Base-by-base conservation (phyloP, 2,329 filamentous ascomycete genomes). In the Scedosporium aurantiacum region DNA sequence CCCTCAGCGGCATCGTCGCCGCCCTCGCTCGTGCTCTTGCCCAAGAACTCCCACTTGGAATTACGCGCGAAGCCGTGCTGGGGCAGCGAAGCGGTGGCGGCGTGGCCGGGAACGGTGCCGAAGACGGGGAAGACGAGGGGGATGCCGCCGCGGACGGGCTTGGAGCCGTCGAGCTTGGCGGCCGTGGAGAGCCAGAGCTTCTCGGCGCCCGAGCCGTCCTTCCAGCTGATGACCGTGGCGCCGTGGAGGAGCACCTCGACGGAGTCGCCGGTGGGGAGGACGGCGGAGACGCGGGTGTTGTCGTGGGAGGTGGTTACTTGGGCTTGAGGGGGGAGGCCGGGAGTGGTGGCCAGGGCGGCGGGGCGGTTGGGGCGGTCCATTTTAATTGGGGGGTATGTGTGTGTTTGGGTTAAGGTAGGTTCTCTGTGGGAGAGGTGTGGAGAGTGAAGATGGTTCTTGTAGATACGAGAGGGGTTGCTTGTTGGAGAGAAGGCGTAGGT, bases 121-220 rank as follows among this genome's bases (percentile, higher is more conserved):
- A 99, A 99, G 71, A 96, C 92, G 7, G 93, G 93, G 71, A 97
- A 97, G 41, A 97, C 91, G 59, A 97, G 77, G 4, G 93, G 93
- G 67, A 97, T 90, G 14, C 93, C 93, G 62, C 94, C 94, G 65
- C 94, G 83, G 60, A 97, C 92, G 25, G 93, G 82, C 79, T 96
- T 96, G 67, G 82, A 87, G 60, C 94, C 93, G 71, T 97, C 92
- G 62, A 96, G 79, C 69, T 84, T 84, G 54, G 92, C 89, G 62
- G 81, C 85, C 64, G 91, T 84, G 75, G 89, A 94, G 67, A 97
- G 70, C 82, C 91, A 97, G 61, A 97, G 81, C 75, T 91, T 91
- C 78, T 97, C 92, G 61, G 84, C 77, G 57, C 89, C 89, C 62
- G 82, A 79, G 63, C 85, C 82, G 70, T 89, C 87, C 79, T 94